These are phyloP conservation scores for Tillandsia leiboldiana DNA, from an alignment of 176 grass and related monocot species.

Conservation along the genomic window DNA sequence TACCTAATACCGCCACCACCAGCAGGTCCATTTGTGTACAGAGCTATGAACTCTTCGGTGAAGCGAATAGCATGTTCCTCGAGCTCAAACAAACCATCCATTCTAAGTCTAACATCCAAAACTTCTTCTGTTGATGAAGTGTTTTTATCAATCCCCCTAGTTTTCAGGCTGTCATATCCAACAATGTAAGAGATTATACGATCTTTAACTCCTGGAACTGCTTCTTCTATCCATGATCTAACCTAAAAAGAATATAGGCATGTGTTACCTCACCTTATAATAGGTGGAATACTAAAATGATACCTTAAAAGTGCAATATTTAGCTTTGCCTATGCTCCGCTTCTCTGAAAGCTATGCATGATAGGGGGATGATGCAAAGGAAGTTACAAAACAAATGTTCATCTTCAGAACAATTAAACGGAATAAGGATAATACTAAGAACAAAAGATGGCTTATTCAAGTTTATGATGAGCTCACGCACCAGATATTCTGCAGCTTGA, in stretches of 20 bases:
- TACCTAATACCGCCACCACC: constrained; percentile 88
- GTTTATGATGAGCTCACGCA: constrained; percentile 21
- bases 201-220: constrained; percentile 52
- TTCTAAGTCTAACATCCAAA: constrained; percentile 65
- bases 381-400: too few relatives aligned
- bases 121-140: constrained; percentile 33
- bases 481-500: constrained; percentile 81
- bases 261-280: background rate
- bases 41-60: constrained; percentile 72
- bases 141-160: constrained; percentile 21
- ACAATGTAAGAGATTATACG: constrained; percentile 62
- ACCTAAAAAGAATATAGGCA: constrained; percentile 35
- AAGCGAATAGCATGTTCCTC: constrained; percentile 76
- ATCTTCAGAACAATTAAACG: too few relatives aligned
- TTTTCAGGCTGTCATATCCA: constrained; percentile 78
- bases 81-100: constrained; percentile 75
- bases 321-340: too few relatives aligned
- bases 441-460: background rate
- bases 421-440: background rate
- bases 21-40: constrained; percentile 93
- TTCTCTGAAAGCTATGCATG: too few relatives aligned
- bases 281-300: background rate
- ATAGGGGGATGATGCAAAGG: too few relatives aligned
- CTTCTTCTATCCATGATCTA: constrained; percentile 75
- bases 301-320: too few relatives aligned